Percentiles rank a stretch among this genome's conserved stretches.
These are phyloP conservation scores for Mesostigma viride DNA, from an alignment of 139 green algal species.

Conservation along the genomic window DNA sequence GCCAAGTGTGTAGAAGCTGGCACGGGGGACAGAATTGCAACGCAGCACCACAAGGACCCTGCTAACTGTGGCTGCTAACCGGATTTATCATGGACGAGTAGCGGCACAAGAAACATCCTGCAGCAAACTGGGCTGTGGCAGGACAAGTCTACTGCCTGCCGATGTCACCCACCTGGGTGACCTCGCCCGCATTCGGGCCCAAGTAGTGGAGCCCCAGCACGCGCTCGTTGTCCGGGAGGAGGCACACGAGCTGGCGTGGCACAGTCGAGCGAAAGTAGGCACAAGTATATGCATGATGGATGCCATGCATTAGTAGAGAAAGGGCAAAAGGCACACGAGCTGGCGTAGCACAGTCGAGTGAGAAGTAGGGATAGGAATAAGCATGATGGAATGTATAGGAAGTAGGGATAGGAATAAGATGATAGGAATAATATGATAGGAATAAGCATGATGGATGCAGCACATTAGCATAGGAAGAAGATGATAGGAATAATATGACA, in stretches of 20 bases:
- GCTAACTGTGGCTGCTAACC: constrained; percentile 27
- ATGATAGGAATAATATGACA: too few relatives aligned
- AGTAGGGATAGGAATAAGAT: too few relatives aligned
- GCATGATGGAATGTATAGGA: background rate
- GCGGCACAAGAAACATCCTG: too few relatives aligned
- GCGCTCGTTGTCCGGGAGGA: constrained; percentile 35
- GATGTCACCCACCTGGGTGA: constrained; percentile 39
- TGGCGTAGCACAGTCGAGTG: too few relatives aligned
- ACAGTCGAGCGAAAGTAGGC: constrained; percentile 12
- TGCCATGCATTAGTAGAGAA: background rate
- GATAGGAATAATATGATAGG: too few relatives aligned
- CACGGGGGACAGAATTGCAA: constrained; percentile 25
- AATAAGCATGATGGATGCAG: too few relatives aligned
- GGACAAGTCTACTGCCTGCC: too few relatives aligned
- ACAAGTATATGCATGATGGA: background rate
- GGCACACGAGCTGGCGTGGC: too few relatives aligned
- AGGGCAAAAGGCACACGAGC: background rate
- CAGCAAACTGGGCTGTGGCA: too few relatives aligned
- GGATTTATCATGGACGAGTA: constrained; percentile 29
- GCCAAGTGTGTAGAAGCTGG: too few relatives aligned
- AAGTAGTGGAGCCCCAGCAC: constrained; percentile 43
- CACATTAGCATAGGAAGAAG: too few relatives aligned
- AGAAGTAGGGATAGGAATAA: background rate
- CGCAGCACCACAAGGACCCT: constrained; percentile 30
- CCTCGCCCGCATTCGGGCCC: constrained; percentile 40